Evolutionary conservation across 805 yeast species (phyloP), one percentile per base, ranked within the genome.

Genomic region (Yarrowia sp.): DNA sequence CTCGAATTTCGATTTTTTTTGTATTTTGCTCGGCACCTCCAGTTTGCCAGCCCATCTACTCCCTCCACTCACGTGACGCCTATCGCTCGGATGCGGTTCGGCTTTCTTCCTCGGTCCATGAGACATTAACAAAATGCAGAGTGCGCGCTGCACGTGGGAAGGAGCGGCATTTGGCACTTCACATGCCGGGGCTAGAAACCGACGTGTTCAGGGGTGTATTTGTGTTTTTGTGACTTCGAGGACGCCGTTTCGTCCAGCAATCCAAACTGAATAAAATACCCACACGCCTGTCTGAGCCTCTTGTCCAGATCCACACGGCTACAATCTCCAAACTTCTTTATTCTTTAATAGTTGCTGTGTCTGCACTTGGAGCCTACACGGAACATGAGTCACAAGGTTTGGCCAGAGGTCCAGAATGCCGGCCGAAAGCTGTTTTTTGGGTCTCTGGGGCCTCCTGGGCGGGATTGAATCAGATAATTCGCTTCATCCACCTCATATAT

Each of bases 71-170:
- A n/a, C n/a, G n/a, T n/a, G n/a, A n/a, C n/a, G n/a, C n/a, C n/a
- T n/a, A n/a, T n/a, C n/a, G n/a, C n/a, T 44, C 51, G 51, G 53
- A 31, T 47, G 29, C 55, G 55, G 55, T 14, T 47, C 55, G 55
- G 55, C 38, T 31, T 47, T 47, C 38, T 47, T 31, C 55, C 55
- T 31, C 36, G 55, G 55, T 32, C 33, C 38, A 18, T 31, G 55
- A 47, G 55, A 13, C 55, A 46, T 46, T 47, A 21, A 31, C 38
- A 47, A 46, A 14, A 21, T 13, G 53, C 36, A 44, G 32, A 13
- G 51, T 13, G 51, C 24, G 10, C 35, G 51, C 51, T 29, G 51
- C 51, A 44, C 51, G 51, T 44, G 51, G 51, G 35, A 44, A 44
- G 51, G 25, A 44, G 51, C 51, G 51, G 51, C 33, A 44, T 44